These are phyloP conservation scores for Hyphodiscus sp. DNA, from an alignment of 2,329 filamentous ascomycete species.

Conservation along the genomic window DNA sequence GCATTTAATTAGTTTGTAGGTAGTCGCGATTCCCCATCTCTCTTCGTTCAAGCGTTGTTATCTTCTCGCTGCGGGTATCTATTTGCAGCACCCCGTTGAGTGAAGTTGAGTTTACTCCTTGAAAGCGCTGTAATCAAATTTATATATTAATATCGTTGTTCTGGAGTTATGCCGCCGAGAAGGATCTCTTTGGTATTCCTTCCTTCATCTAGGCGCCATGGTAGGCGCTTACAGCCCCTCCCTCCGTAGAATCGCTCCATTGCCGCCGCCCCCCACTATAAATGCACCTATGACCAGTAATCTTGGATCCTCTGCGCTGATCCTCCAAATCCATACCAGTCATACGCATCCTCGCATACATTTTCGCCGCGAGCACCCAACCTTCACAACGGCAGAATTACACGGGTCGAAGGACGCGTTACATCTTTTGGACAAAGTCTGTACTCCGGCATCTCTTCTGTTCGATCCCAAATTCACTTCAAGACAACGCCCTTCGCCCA, in stretches of 20 bases:
- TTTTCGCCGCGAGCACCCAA: slow-evolving; percentile 8
- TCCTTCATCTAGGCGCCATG: no score
- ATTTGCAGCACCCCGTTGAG: no score
- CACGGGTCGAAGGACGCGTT: slow-evolving; percentile 27
- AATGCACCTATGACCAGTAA: not conserved
- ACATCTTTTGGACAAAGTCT: slow-evolving; percentile 28
- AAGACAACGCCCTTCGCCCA: slow-evolving; percentile 24
- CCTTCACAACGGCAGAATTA: slow-evolving; percentile 27
- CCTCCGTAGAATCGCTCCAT: not conserved
- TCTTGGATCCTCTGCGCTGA: not conserved
- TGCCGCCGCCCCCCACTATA: not conserved
- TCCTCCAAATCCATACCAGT: not conserved
- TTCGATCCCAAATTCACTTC: slow-evolving; percentile 35
- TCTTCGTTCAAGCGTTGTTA: no score
- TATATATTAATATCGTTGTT: no score
- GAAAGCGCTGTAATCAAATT: no score
- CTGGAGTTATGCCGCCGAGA: no score
- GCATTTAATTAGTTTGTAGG: no score
- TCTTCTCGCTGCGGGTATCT: no score
- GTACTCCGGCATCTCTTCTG: slow-evolving; percentile 35
- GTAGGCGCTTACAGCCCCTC: no score
- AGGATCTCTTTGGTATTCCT: no score
- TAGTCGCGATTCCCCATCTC: no score
- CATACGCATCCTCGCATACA: not conserved
- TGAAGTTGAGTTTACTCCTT: no score